Conservation (phyloP, 768 basidiomycete species). For the Kockovaella imperatae region DNA sequence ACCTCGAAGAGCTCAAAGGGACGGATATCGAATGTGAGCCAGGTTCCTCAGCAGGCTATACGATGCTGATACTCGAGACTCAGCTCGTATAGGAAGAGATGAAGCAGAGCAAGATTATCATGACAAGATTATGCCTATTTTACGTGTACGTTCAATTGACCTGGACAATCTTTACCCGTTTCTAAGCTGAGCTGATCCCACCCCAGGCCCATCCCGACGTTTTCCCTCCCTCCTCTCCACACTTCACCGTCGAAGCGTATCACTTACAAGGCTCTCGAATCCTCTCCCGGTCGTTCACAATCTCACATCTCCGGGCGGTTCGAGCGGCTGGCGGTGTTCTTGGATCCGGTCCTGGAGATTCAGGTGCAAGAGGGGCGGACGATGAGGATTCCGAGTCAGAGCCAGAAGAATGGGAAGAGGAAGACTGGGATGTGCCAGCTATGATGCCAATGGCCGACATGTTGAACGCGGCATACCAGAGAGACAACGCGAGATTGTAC, state of each 20-base stretch:
- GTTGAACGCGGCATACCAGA: slow-evolving; percentile 77
- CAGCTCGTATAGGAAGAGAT: slow-evolving; percentile 78
- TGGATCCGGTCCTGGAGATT: slow-evolving; percentile 13
- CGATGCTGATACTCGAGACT: not conserved
- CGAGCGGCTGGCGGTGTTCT: slow-evolving; percentile 42
- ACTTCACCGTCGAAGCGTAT: slow-evolving; percentile 65
- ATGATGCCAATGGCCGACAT: slow-evolving; percentile 98
- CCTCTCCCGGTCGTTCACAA: slow-evolving; percentile 82
- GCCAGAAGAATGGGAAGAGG: slow-evolving; percentile 43
- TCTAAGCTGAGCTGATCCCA: not conserved
- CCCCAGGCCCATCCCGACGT: slow-evolving; percentile 28
- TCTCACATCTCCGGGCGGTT: slow-evolving; percentile 51
- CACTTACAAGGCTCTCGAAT: slow-evolving; percentile 88
- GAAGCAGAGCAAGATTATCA: slow-evolving; percentile 69
- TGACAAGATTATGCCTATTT: slow-evolving; percentile 60
- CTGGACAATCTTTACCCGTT: slow-evolving; percentile 2
- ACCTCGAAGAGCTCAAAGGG: slow-evolving; percentile 66
- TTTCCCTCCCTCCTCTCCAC: slow-evolving; percentile 53
- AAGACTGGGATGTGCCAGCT: slow-evolving; percentile 59
- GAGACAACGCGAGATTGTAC: slow-evolving; percentile 80
- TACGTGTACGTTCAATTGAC: slow-evolving; percentile 52
- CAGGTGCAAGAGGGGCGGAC: slow-evolving; percentile 20
- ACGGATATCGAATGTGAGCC: slow-evolving; percentile 72
- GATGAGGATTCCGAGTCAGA: slow-evolving; percentile 21
- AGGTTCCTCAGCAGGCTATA: not conserved